Evolutionary conservation across 495 filamentous ascomycete species (phyloP).

Genomic region (Saxophila tyrrhenica): DNA sequence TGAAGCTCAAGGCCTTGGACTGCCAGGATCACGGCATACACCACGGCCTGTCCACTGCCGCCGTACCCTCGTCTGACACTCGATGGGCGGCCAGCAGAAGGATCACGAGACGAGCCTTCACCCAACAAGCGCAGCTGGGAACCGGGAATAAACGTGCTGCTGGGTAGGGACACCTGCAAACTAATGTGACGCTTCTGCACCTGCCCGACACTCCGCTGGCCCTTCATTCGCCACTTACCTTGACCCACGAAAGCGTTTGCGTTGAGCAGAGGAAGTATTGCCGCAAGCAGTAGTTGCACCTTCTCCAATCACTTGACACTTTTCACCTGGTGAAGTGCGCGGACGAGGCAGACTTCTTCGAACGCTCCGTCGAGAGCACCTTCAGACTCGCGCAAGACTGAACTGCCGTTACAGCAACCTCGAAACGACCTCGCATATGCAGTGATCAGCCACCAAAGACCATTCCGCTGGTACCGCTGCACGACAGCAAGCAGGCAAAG

Average conservation of each 20-base stretch:
- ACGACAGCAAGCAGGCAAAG: background rate
- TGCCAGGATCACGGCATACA: background rate
- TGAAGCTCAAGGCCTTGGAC: no score
- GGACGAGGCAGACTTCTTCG: no score
- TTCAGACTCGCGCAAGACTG: background rate
- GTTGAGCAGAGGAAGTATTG: no score
- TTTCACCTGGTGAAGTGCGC: no score
- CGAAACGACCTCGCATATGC: background rate
- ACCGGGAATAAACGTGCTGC: background rate
- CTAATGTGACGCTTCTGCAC: background rate
- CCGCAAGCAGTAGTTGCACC: no score
- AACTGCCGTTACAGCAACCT: background rate
- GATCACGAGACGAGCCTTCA: background rate
- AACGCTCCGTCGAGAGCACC: no score
- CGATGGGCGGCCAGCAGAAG: background rate
- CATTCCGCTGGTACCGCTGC: background rate
- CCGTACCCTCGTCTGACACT: background rate
- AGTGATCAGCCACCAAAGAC: background rate
- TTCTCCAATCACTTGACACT: no score
- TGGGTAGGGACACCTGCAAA: background rate
- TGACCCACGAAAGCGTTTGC: background rate
- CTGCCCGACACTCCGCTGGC: background rate
- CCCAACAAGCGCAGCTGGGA: background rate
- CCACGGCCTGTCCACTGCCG: no score
- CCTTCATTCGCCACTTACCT: background rate